phyloP scores from a whole-genome alignment of 2,329 filamentous ascomycete species.

The Aspergillus jensenii region DNA sequence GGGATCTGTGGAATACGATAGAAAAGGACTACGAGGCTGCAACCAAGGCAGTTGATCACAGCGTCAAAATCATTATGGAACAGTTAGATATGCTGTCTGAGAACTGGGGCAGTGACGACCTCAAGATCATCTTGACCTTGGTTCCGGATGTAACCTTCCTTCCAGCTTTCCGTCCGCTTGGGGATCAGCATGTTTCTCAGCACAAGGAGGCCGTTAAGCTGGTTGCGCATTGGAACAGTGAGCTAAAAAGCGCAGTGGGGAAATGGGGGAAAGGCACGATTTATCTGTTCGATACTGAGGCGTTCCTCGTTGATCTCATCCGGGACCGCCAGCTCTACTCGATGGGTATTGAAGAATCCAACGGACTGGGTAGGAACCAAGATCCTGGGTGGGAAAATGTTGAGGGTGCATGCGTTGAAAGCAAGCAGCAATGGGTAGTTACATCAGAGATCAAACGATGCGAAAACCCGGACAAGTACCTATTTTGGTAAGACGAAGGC shows the following conservation, averaged over 20 bases:
- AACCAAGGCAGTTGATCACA: constrained; percentile 27
- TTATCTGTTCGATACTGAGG: constrained; percentile 42
- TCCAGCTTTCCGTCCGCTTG: constrained; percentile 31
- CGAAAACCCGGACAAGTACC: constrained; percentile 37
- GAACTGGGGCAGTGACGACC: constrained; percentile 26
- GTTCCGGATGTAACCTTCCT: constrained; percentile 42
- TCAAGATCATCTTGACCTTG: constrained; percentile 40
- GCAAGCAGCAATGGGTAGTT: constrained; percentile 27
- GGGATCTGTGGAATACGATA: constrained; percentile 40
- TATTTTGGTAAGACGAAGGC: constrained; percentile 39
- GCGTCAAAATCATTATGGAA: constrained; percentile 33
- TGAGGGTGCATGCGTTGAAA: constrained; percentile 34
- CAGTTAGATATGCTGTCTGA: constrained; percentile 31
- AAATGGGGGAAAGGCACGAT: constrained; percentile 35
- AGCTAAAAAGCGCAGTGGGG: constrained; percentile 28
- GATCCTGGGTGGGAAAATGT: constrained; percentile 39
- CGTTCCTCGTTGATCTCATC: constrained; percentile 39
- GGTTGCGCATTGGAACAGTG: constrained; percentile 36
- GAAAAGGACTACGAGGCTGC: constrained; percentile 27
- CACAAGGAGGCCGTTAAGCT: constrained; percentile 37
- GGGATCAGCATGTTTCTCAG: constrained; percentile 21
- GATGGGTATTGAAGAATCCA: constrained; percentile 35
- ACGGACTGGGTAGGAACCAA: constrained; percentile 33
- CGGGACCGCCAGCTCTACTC: constrained; percentile 39
- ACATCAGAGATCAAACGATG: constrained; percentile 34